Evolutionary conservation across 495 filamentous ascomycete species (phyloP), one percentile per base, ranked within the genome.

Genomic region (Alectoria sarmentosa): DNA sequence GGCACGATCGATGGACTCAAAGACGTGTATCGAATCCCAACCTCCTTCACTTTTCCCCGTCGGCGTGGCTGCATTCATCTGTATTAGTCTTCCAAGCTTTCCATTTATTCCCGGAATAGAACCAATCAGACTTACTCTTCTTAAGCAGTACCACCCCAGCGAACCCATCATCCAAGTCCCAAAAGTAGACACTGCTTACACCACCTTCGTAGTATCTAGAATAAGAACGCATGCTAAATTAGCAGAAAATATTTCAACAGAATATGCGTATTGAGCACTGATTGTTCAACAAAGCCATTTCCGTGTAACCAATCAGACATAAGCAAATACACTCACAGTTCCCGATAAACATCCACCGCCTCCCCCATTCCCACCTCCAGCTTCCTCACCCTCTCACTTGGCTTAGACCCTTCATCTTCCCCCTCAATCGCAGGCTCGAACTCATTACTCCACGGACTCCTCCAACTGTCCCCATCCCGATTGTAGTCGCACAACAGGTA

Each of bases 401-500:
- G 91, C 8, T 91, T 81, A 3, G 89, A 89, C 0, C 89, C 90
- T 69, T 85, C 82, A n/a, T 87, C 86, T 13, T 70, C 68, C 23
- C 77, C 76, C 26, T 73, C 73, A 30, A 93, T 80, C 26, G 88
- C 88, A 1, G 93, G 94, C 71, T 97, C 91, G 73, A 98, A 99
- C 76, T 97, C 90, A 76, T 97, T 97, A 79, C 88, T 92, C 94
- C 94, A 99, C 39, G 94, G 94, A 67, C 90, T 94, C 39, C 94
- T 89, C 81, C 96, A 96, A 77, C 88, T 92, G 76, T 97, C 94
- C 60, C 95, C 95, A 77, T 99, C 94, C 60, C 94, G 91, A 82
- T 99, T 99, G 81, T 98, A 99, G 82, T 99, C 94, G 81, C 94
- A 99, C 67, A 96, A 90, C 48, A 99, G 85, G 79, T 96, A 99